Evolutionary conservation across 352 stramenopile genomes (phyloP), one percentile per base, ranked within the genome.

Genomic region (Globisporangium canariense): DNA sequence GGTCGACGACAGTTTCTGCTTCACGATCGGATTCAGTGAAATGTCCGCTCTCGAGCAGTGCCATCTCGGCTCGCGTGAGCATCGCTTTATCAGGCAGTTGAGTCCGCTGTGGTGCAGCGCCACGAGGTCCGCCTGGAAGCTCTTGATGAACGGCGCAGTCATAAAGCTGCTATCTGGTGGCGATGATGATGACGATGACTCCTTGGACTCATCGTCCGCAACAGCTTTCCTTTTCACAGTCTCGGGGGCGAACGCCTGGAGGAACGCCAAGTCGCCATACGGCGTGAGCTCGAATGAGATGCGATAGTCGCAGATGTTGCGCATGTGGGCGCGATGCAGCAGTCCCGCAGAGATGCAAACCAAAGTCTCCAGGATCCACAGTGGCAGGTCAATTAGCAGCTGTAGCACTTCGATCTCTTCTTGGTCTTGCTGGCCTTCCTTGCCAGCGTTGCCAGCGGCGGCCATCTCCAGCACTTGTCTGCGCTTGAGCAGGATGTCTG

Each of bases 251-350:
- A 94, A 93, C 5, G 82, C 86, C 32, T 89, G 73, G 34, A 93
- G 65, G 47, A 93, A 77, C 30, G 86, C 86, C 50, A 94, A 54
- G 43, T 94, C 86, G 3, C 86, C 84, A 58, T 93, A 94, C 7
- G 86, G 86, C 57, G 75, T 90, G 51, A 94, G 67, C 61, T 93
- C 86, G 40, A 92, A 94, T 43, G 83, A 88, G 36, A 92, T 75
- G 60, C 84, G 86, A 49, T 91, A 90, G 58, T 92, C 83, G 63
- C 83, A 90, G 28, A 86, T 68, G 58, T 91, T 91, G 36, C 81
- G 74, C 70, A 89, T 89, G 62, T 82, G 81, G 11, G 82, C 81
- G 46, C 83, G 86, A 59, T 92, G 83, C 11, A 86, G 75, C 9
- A 94, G 62, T 1, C 86, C 86, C 7, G 84, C 84, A 2, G 72